Conservation (phyloP, 164 flowering plant genomes). For the Tetracentron sinense region DNA sequence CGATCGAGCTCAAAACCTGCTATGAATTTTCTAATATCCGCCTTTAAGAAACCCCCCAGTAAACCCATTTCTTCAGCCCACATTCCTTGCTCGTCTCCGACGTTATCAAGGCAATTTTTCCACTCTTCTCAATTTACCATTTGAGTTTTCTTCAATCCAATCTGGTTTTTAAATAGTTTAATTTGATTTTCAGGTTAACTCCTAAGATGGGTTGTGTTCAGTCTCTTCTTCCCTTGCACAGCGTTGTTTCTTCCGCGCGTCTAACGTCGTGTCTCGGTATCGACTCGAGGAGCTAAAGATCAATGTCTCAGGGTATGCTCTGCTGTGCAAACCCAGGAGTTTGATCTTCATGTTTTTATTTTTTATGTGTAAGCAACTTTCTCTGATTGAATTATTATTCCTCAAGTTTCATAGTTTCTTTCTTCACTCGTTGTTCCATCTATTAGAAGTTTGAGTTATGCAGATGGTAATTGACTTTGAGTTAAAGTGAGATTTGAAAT, state of each 20-base stretch:
- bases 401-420: not conserved
- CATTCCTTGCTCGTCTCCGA: slow-evolving; percentile 29
- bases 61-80: slow-evolving; percentile 30
- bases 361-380: slow-evolving; percentile 62
- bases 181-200: slow-evolving; percentile 44
- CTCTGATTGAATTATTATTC: slow-evolving; percentile 15
- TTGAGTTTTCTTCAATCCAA: slow-evolving; percentile 6
- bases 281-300: slow-evolving; percentile 63
- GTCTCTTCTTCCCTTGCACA: slow-evolving; percentile 76
- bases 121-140: not conserved
- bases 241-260: slow-evolving; percentile 77
- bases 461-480: not conserved
- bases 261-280: slow-evolving; percentile 84
- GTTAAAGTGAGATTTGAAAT: not conserved
- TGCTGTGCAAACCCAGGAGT: slow-evolving; percentile 92
- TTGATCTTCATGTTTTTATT: slow-evolving; percentile 51
- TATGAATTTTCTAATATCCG: slow-evolving; percentile 43
- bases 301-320: slow-evolving; percentile 95
- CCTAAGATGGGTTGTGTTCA: slow-evolving; percentile 55
- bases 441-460: not conserved
- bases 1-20: slow-evolving; percentile 61
- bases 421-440: not conserved
- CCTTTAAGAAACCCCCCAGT: slow-evolving; percentile 38
- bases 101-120: slow-evolving; percentile 37
- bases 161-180: not conserved